phyloP scores from a whole-genome alignment of 2,329 filamentous ascomycete genomes.

The Phoma sp. region DNA sequence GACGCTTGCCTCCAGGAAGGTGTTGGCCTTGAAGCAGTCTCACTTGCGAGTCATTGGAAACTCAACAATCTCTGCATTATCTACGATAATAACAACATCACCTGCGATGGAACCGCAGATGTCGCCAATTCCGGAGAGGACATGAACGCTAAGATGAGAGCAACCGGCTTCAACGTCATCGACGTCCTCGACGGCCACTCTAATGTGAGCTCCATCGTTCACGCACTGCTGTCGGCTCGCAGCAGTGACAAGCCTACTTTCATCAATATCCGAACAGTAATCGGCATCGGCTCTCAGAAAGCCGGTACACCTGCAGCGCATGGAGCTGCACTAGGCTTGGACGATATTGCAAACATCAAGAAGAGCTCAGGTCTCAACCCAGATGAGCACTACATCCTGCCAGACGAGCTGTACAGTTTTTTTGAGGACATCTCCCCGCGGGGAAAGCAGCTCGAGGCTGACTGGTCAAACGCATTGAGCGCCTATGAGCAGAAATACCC shows the following conservation, averaged over 20 bases:
- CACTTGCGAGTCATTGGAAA: slow-evolving; percentile 51
- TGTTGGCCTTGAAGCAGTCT: slow-evolving; percentile 11
- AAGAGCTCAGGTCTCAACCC: slow-evolving; percentile 57
- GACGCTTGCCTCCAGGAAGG: slow-evolving; percentile 60
- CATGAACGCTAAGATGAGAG: slow-evolving; percentile 65
- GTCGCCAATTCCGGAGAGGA: slow-evolving; percentile 51
- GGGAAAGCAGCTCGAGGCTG: slow-evolving; percentile 55
- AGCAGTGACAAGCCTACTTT: slow-evolving; percentile 60
- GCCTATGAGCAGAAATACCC: slow-evolving; percentile 56
- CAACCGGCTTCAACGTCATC: slow-evolving; percentile 64
- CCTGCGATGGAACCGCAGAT: slow-evolving; percentile 61
- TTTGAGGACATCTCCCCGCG: slow-evolving; percentile 51
- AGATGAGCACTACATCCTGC: slow-evolving; percentile 54
- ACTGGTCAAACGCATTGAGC: slow-evolving; percentile 58
- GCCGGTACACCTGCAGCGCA: slow-evolving; percentile 10
- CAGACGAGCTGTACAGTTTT: slow-evolving; percentile 57
- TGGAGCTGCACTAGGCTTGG: slow-evolving; percentile 2
- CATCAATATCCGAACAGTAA: slow-evolving; percentile 64
- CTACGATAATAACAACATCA: slow-evolving; percentile 68
- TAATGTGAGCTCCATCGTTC: slow-evolving; percentile 58
- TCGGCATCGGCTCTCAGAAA: slow-evolving; percentile 57
- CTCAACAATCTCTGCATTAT: slow-evolving; percentile 65
- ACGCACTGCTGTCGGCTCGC: slow-evolving; percentile 56
- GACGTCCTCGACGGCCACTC: slow-evolving; percentile 62
- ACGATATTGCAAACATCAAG: slow-evolving; percentile 48